Evolutionary conservation across 352 stramenopile species (phyloP), one percentile per base, ranked within the genome.

Genomic region (Phytophthora cryptogea): DNA sequence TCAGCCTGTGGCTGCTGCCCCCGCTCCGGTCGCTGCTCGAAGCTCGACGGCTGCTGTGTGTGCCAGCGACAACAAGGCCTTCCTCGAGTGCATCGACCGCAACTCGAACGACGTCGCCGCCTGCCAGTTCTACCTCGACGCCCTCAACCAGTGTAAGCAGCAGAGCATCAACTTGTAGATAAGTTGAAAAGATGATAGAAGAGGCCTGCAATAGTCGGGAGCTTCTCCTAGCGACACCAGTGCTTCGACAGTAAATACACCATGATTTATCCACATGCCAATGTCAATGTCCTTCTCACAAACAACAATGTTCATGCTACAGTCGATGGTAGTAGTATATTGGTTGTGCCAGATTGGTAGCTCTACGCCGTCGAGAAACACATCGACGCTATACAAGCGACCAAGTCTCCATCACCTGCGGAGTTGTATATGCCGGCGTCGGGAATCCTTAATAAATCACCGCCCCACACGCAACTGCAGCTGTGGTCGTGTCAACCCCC

Each of bases 61-160:
- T 62, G 56, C 66, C 20, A 79, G 71, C 39, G 72, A 90, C 69
- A 80, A 91, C 49, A 88, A 90, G 67, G 76, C 80, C 16, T 91
- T 95, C 71, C 73, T 88, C 45, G 76, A 92, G 59, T 95, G 86
- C 68, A 65, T 95, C 47, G 76, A 89, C 66, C 60, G 72, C 54
- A 89, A 86, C 69, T 66, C 71, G 42, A 90, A 90, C 72, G 83
- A 95, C 67, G 86, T 91, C 17, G 70, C 78, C 26, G 68, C 81
- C 56, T 95, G 86, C 65, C 85, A 95, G 58, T 94, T 90, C 63
- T 94, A 92, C 72, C 68, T 95, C 28, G 83, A 95, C 54, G 72
- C 81, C 4, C 72, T 90, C 41, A 90, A 91, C 76, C 68, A 83
- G 71, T 94, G 85, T 78, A 92, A 95, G 70, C 76, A 89, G 62